Conservation (phyloP, 2,329 filamentous ascomycete genomes). For the Lomentospora prolificans region DNA sequence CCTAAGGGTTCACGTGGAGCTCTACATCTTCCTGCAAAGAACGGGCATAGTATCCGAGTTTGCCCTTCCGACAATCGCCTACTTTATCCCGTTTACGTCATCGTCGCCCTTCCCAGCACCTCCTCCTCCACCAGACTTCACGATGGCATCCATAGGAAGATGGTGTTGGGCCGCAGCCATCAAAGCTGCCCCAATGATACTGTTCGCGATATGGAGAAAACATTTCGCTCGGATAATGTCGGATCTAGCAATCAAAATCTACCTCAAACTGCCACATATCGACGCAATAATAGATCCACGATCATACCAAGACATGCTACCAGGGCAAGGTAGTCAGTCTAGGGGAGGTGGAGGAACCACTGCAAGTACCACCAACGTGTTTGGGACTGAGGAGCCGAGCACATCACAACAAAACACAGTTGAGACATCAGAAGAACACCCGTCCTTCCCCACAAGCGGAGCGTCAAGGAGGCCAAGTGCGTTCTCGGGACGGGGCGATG, state of each 20-base stretch:
- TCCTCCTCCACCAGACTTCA: constrained; percentile 28
- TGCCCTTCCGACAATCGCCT: constrained; percentile 34
- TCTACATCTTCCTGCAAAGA: constrained; percentile 43
- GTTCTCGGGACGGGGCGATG: constrained; percentile 30
- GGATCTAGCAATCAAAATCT: constrained; percentile 20
- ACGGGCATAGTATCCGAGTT: constrained; percentile 32
- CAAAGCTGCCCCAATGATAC: constrained; percentile 35
- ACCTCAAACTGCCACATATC: constrained; percentile 19
- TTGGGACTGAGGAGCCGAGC: background rate
- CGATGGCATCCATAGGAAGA: constrained; percentile 24
- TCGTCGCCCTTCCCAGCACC: constrained; percentile 40
- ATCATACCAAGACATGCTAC: background rate
- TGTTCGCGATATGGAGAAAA: constrained; percentile 33
- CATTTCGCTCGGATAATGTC: constrained; percentile 14
- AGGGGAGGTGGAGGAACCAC: background rate
- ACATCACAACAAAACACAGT: background rate
- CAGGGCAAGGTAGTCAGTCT: background rate
- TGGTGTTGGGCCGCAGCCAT: constrained; percentile 34
- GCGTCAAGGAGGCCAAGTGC: constrained; percentile 2
- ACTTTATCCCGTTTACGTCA: constrained; percentile 44
- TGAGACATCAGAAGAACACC: background rate
- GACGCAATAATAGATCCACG: background rate
- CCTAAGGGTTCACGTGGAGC: constrained; percentile 38
- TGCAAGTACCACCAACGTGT: background rate
- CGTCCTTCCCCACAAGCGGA: background rate